Percentiles rank a stretch among this genome's conserved stretches.
Evolutionary conservation across 805 yeast genomes (phyloP).

Genomic region (Metschnikowia continentalis): DNA sequence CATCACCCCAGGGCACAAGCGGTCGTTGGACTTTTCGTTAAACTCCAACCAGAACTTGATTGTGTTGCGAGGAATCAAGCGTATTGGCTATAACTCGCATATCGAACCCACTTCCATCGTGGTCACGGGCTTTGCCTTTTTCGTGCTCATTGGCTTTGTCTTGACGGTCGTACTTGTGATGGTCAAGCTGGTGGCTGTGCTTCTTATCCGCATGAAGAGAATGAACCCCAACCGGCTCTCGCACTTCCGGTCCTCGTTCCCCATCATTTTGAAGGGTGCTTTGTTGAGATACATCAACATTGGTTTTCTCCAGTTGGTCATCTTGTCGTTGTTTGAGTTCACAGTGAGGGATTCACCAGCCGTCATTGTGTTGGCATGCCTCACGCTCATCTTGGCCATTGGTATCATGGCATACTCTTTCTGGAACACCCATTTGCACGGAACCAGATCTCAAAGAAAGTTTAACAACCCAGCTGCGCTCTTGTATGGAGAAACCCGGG

Average conservation of each 20-base stretch:
- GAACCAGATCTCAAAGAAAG: conserved; percentile 51
- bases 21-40: conserved; percentile 35
- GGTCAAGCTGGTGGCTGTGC: conserved; percentile 48
- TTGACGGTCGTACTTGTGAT: conserved; percentile 57
- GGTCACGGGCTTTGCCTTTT: conserved; percentile 83
- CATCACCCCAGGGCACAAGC: conserved; percentile 15
- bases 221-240: conserved; percentile 44
- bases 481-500: conserved; percentile 69
- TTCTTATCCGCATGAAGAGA: conserved; percentile 47
- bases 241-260: conserved; percentile 55
- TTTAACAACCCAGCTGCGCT: conserved; percentile 84
- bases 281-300: conserved; percentile 73
- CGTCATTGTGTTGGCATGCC: conserved; percentile 72
- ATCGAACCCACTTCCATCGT: conserved; percentile 84
- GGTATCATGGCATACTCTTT: conserved; percentile 62
- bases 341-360: conserved; percentile 81
- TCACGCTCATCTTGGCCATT: conserved; percentile 60
- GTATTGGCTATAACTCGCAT: conserved; percentile 70
- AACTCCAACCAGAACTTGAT: conserved; percentile 53
- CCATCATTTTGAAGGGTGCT: conserved; percentile 66
- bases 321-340: conserved; percentile 86
- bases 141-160: conserved; percentile 70
- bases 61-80: conserved; percentile 80
- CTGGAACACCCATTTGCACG: conserved; percentile 60
- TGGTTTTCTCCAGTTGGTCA: conserved; percentile 77